Evolutionary conservation across 306 rosid species (phyloP).

Genomic region (apple (Malus domestica)): DNA sequence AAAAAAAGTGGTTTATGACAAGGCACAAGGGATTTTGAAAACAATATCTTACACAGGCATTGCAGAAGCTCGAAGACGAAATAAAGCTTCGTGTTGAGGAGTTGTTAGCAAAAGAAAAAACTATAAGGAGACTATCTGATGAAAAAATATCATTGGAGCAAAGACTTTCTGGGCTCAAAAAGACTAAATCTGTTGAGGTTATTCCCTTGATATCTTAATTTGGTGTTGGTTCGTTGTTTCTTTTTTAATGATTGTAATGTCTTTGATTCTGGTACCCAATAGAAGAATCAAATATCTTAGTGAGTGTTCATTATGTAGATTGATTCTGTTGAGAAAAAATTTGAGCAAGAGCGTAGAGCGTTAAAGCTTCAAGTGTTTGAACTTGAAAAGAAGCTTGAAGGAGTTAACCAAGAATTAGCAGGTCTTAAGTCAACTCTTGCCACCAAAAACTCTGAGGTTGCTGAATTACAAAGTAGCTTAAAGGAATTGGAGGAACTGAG

Average conservation of each 20-base stretch:
- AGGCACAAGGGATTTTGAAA: neutral
- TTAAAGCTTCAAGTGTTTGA: constrained; percentile 42
- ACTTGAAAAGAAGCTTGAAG: constrained; percentile 62
- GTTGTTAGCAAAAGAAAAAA: constrained; percentile 56
- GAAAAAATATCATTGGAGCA: constrained; percentile 58
- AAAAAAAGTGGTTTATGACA: neutral
- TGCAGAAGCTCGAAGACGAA: constrained; percentile 66
- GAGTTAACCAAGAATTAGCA: constrained; percentile 45
- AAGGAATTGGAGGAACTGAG: constrained; percentile 86
- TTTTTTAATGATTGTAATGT: neutral
- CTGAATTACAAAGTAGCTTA: constrained; percentile 45
- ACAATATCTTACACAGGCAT: constrained; percentile 28
- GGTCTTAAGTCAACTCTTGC: constrained; percentile 51
- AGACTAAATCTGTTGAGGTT: constrained; percentile 66
- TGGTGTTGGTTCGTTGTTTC: neutral
- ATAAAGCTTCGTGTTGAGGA: constrained; percentile 51
- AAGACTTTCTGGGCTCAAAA: constrained; percentile 50
- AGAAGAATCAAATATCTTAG: neutral
- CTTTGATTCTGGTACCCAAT: neutral
- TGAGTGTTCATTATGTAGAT: constrained; percentile 48
- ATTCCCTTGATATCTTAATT: constrained; percentile 4
- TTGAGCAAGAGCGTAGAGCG: constrained; percentile 55
- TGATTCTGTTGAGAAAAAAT: constrained; percentile 36
- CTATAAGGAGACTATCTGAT: constrained; percentile 41
- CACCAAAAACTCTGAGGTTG: constrained; percentile 58